phyloP scores from a whole-genome alignment of 2,329 filamentous ascomycete genomes.

The Fusarium stilboides region DNA sequence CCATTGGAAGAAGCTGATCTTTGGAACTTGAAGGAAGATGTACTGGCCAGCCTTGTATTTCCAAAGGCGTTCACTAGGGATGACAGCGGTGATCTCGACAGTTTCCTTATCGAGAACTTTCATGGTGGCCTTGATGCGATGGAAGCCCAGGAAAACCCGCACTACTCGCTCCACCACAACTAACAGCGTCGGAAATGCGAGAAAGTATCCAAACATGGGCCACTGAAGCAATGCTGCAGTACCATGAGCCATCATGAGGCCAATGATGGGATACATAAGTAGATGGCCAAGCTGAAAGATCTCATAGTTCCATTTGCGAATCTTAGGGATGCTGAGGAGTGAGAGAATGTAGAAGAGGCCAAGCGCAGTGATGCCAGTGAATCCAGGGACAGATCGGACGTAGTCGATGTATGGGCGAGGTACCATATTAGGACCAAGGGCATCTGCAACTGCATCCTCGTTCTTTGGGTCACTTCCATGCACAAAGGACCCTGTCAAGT shows the following conservation, averaged over 20 bases:
- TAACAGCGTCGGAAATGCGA: conserved; percentile 67
- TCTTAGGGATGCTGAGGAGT: conserved; percentile 64
- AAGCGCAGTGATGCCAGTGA: conserved; percentile 65
- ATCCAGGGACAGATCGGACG: conserved; percentile 64
- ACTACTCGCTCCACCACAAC: conserved; percentile 64
- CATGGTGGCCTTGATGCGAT: conserved; percentile 63
- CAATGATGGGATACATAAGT: conserved; percentile 72
- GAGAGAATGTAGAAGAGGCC: conserved; percentile 66
- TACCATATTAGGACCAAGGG: conserved; percentile 61
- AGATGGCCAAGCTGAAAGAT: conserved; percentile 71
- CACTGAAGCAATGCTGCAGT: conserved; percentile 65
- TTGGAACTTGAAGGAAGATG: conserved; percentile 69
- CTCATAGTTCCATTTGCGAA: conserved; percentile 68
- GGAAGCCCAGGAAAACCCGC: conserved; percentile 64
- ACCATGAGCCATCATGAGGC: conserved; percentile 69
- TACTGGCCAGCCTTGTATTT: conserved; percentile 71
- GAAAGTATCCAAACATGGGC: conserved; percentile 71
- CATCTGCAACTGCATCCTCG: conserved; percentile 60
- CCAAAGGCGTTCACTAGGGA: conserved; percentile 65
- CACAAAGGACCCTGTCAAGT: conserved; percentile 67
- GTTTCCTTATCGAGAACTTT: conserved; percentile 68
- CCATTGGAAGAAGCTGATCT: conserved; percentile 70
- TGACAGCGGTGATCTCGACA: conserved; percentile 63
- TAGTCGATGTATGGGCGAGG: conserved; percentile 63
- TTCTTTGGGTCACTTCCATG: conserved; percentile 63